phyloP scores from a whole-genome alignment of 2,329 filamentous ascomycete genomes.

The Botryotinia convoluta region DNA sequence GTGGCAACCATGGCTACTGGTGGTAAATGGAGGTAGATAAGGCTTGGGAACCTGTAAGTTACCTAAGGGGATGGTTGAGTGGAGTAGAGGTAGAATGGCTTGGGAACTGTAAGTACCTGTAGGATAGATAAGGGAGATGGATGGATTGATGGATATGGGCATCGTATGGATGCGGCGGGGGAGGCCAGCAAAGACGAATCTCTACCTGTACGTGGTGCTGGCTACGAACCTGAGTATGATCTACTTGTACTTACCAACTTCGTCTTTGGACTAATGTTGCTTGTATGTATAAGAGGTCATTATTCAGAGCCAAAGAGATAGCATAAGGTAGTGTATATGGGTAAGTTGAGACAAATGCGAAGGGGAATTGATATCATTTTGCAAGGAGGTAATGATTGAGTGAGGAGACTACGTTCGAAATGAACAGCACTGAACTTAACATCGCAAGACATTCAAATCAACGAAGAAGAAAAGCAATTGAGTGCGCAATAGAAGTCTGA shows the following conservation, averaged over 20 bases:
- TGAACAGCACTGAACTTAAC: neutral
- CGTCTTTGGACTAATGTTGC: neutral
- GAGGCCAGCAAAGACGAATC: slow-evolving; percentile 12
- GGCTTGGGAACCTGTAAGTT: slow-evolving; percentile 10
- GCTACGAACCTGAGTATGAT: neutral
- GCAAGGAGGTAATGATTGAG: neutral
- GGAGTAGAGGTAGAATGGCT: neutral
- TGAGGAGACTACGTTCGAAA: neutral
- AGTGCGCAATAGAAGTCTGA: neutral
- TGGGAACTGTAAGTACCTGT: slow-evolving; percentile 1
- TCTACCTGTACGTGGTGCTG: slow-evolving; percentile 12
- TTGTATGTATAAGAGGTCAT: neutral
- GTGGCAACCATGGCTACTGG: neutral
- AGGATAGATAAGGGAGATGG: neutral
- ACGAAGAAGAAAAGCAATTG: neutral
- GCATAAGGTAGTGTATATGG: neutral
- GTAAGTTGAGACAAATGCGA: neutral
- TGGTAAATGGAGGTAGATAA: neutral
- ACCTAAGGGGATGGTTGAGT: neutral
- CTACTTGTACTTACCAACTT: neutral
- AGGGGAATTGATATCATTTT: neutral
- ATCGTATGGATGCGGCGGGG: slow-evolving; percentile 2
- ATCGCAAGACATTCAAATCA: neutral
- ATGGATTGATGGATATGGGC: neutral
- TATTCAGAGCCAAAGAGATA: slow-evolving; percentile 4